phyloP scores from a whole-genome alignment of 305 asterid genomes.

The Ruellia speciosa region DNA sequence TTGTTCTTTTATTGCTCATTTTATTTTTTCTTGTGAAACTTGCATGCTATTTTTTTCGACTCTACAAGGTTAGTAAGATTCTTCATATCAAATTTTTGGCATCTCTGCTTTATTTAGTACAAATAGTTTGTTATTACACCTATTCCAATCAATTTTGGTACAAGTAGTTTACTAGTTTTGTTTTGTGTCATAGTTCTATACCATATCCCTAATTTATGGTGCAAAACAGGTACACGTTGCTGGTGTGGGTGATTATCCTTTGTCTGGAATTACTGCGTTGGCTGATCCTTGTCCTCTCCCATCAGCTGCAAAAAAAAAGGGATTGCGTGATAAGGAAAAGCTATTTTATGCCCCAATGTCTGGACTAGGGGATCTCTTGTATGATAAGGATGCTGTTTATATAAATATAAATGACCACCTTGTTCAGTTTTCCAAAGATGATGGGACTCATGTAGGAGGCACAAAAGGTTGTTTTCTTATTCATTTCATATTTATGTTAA shows the following conservation, averaged over 20 bases:
- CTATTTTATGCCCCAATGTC: slow-evolving; percentile 97
- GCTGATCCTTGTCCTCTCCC: slow-evolving; percentile 98
- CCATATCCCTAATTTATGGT: slow-evolving; percentile 1
- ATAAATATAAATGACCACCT: slow-evolving; percentile 82
- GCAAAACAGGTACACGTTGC: slow-evolving; percentile 79
- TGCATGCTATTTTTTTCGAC: too few species aligned
- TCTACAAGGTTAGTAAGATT: too few species aligned
- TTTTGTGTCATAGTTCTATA: not conserved
- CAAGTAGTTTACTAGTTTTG: not conserved
- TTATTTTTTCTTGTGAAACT: slow-evolving; percentile 2
- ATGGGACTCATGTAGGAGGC: slow-evolving; percentile 37
- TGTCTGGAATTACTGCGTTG: slow-evolving; percentile 57
- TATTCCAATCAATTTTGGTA: not conserved
- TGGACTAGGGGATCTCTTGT: slow-evolving; percentile 90
- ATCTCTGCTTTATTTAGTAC: too few species aligned
- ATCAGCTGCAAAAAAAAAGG: slow-evolving; percentile 93
- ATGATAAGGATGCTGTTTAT: slow-evolving; percentile 97
- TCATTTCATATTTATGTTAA: not conserved
- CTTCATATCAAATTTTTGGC: too few species aligned
- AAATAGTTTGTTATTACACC: too few species aligned
- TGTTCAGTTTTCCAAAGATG: slow-evolving; percentile 77
- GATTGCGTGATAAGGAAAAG: slow-evolving; percentile 92
- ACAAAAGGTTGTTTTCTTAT: slow-evolving; percentile 39
- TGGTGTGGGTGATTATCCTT: slow-evolving; percentile 83
- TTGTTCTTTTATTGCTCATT: not conserved